Evolutionary conservation across 1,139 yeast genomes (phyloP).

Genomic region (Pichia cactophila): DNA sequence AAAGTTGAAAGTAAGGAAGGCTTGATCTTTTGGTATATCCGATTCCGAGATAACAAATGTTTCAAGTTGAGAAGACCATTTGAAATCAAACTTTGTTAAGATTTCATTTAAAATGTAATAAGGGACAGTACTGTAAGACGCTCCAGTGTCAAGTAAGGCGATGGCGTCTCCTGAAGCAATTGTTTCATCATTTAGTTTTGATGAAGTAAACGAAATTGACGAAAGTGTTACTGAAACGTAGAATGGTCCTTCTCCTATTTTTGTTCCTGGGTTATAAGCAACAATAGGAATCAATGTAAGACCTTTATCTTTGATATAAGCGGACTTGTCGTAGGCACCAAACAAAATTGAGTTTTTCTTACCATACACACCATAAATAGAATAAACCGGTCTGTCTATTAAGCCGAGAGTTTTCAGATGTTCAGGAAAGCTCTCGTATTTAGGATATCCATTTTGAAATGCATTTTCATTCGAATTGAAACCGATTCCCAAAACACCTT

Average conservation of each 20-base stretch:
- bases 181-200: conserved; percentile 1
- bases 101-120: conserved; percentile 31
- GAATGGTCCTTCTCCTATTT: conserved; percentile 30
- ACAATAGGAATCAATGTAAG: conserved; percentile 33
- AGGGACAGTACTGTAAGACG: conserved; percentile 48
- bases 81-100: conserved; percentile 35
- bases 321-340: conserved; percentile 44
- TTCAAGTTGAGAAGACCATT: conserved; percentile 26
- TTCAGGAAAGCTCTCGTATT: conserved; percentile 47
- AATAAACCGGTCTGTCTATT: conserved; percentile 43
- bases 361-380: conserved; percentile 35
- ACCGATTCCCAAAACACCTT: conserved; percentile 53
- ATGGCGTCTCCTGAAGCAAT: conserved; percentile 31
- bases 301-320: conserved; percentile 18
- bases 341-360: conserved; percentile 31
- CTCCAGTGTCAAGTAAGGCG: conserved; percentile 55
- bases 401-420: conserved; percentile 42
- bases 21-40: conserved; percentile 22
- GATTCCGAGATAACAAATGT: conserved; percentile 30
- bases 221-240: conserved; percentile 33
- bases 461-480: conserved; percentile 40
- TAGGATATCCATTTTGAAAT: conserved; percentile 19
- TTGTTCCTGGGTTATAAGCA: conserved; percentile 14
- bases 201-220: conserved; percentile 7
- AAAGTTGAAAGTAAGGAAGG: conserved; percentile 36